Evolutionary conservation across 129 eudicot species (phyloP), one percentile per base, ranked within the genome.

Genomic region (Smallanthus sonchifolius): DNA sequence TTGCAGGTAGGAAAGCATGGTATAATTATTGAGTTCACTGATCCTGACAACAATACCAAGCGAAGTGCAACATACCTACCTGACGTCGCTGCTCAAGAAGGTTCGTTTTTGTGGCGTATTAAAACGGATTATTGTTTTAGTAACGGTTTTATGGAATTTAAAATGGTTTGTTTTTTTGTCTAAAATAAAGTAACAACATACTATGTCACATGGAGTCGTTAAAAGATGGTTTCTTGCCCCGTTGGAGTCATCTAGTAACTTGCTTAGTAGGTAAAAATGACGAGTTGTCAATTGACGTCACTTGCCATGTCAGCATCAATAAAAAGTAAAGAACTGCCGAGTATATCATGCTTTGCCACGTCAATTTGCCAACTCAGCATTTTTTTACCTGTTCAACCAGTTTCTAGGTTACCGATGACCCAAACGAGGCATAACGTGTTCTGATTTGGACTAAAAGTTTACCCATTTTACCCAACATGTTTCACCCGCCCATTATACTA

Each of bases 11-110:
- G 95, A 67, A 87, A 72, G 76, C 98, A 92, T 76, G 98, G 98
- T 70, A 84, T 92, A 47, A 92, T 92, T 67, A 92, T 92, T 62
- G 98, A 92, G 75, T 92, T 92, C 75, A 89, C 90, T 40, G 98
- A 92, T 71, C 96, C 96, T 57, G 83, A 84, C 82, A 78, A 77
- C 61, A 89, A 87, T 57, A 87, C 88, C 24, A 80, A 83, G 90
- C 84, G 96, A 82, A 89, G 87, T 77, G 98, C 98, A 69, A 92
- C 98, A 24, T 89, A 92, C 85, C 79, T 92, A 28, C 98, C 98
- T 76, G 98, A 92, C 67, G 91, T 92, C 51, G 98, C 95, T 43
- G 86, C 96, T 65, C 91, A 89, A 85, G 96, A 92, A 92, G 98
- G 98, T 92, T 68, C 24, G 38, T 49, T 59, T 72, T 42, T 8